Evolutionary conservation across 805 yeast genomes (phyloP), one percentile per base, ranked within the genome.

Genomic region (Candida silvatica): DNA sequence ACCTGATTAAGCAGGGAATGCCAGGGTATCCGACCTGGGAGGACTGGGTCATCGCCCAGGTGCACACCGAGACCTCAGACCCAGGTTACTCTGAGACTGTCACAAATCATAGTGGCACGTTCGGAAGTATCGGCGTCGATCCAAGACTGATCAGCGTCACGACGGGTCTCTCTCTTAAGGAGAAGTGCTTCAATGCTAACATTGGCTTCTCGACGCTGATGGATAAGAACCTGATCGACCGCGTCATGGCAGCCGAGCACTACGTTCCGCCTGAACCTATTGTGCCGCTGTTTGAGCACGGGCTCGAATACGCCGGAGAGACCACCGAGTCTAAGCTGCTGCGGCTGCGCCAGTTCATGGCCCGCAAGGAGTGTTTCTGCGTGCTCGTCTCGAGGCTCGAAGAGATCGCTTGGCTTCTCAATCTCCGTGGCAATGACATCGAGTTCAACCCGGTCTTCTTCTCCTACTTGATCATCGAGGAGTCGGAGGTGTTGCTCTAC

Each of bases 371-470:
- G 22, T 50, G 71, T 37, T 44, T 55, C 43, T 69, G 74, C 2
- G 64, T 84, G 31, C 61, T 87, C 11, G 64, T 84, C 3, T 52
- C 51, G 12, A 51, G 51, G 33, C 53, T 71, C 39, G 77, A 71
- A 46, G 74, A 70, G 42, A 57, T 70, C 37, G 76, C 76, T 4
- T 71, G 76, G 76, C 46, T 68, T 20, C 51, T 71, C 39, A 71
- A 71, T 42, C 52, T 72, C 37, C 56, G 79, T 39, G 78, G 77
- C 12, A 41, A 47, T 17, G 97, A 90, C 54, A 79, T 90, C 39
- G 79, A 78, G 4, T 90, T 70, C 52, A 80, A 80, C 49, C 97
- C 97, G 0, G 90, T 87, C 2, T 92, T 90, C 54, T 86, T 77
- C 58, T 66, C 88, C 6, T 82, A 77, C 47, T 62, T 74, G 2